Evolutionary conservation across 176 grass and related monocot species (phyloP), one percentile per base, ranked within the genome.

Genomic region (Panicum miliaceum): DNA sequence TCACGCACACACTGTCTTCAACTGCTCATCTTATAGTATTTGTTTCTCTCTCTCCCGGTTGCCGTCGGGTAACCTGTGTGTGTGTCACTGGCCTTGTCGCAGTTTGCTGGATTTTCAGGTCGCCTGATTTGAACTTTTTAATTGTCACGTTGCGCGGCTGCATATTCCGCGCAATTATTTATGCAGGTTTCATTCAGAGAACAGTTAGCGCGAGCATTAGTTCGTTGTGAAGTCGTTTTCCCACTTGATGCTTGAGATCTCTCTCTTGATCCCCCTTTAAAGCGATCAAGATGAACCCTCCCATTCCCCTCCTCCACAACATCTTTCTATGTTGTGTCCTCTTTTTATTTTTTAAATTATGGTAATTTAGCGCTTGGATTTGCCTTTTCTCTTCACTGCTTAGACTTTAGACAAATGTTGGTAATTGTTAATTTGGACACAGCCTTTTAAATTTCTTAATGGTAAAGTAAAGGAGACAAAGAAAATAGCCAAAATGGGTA

Each of bases 221-320:
- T 84, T 77, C 12, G 83, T 69, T 77, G 25, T 4, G 4, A 32
- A 53, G 83, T 78, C 83, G 34, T 59, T 76, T 46, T 69, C 73
- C 62, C 4, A 2, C 23, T 47, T 12, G 63, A 77, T 77, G 54
- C 25, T 42, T 68, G 37, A 43, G 57, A 58, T 69, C 34, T 56
- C 4, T 41, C 34, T 8, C 43, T 1, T 13, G 27, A 6, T 37
- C 11, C 32, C 53, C 48, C 12, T 68, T 66, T 41, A 38, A 84
- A 68, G 72, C 16, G 35, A 46, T 38, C 7, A 3, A 56, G 16
- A 53, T 76, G 34, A 62, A 27, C 5, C 9, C 14, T 32, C 34
- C 0, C 64, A 38, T 19, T 42, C 45, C 16, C 6, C 10, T 54
- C 29, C 1, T 32, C 29, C 29, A 32, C 23, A 2, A 13, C 57